Evolutionary conservation across 2,329 filamentous ascomycete species (phyloP).

Genomic region (Zymoseptoria brevis): DNA sequence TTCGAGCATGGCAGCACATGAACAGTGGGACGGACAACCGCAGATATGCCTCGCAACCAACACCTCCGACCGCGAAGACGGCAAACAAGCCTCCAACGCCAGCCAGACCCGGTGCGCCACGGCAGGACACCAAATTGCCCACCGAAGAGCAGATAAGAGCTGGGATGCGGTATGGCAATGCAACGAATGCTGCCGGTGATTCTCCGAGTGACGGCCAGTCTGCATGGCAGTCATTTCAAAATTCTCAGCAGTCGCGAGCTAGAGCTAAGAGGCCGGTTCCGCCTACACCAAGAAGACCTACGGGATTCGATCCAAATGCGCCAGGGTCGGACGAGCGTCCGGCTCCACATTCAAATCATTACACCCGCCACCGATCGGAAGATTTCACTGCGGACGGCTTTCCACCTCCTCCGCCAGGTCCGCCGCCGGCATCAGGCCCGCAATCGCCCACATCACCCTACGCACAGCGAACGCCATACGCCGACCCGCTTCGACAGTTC

Average conservation of each 20-base stretch:
- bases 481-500: slow-evolving; percentile 33
- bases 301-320: slow-evolving; percentile 51
- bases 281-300: slow-evolving; percentile 40
- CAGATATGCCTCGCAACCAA: slow-evolving; percentile 7
- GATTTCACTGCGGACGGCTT: slow-evolving; percentile 21
- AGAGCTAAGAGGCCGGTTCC: slow-evolving; percentile 27
- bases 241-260: slow-evolving; percentile 29
- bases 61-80: slow-evolving; percentile 15
- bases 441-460: slow-evolving; percentile 23
- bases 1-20: slow-evolving; percentile 45
- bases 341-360: slow-evolving; percentile 30
- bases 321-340: slow-evolving; percentile 53
- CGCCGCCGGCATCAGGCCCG: slow-evolving; percentile 30
- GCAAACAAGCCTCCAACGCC: slow-evolving; percentile 15
- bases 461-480: slow-evolving; percentile 28
- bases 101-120: slow-evolving; percentile 12
- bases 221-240: slow-evolving; percentile 30
- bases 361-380: slow-evolving; percentile 23
- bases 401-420: slow-evolving; percentile 30
- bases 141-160: slow-evolving; percentile 31
- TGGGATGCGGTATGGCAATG: slow-evolving; percentile 27
- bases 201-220: slow-evolving; percentile 27
- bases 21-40: slow-evolving; percentile 25
- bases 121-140: slow-evolving; percentile 29
- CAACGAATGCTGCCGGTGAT: slow-evolving; percentile 8